phyloP scores from a whole-genome alignment of 331 rosid species.

The Quercus phellos region DNA sequence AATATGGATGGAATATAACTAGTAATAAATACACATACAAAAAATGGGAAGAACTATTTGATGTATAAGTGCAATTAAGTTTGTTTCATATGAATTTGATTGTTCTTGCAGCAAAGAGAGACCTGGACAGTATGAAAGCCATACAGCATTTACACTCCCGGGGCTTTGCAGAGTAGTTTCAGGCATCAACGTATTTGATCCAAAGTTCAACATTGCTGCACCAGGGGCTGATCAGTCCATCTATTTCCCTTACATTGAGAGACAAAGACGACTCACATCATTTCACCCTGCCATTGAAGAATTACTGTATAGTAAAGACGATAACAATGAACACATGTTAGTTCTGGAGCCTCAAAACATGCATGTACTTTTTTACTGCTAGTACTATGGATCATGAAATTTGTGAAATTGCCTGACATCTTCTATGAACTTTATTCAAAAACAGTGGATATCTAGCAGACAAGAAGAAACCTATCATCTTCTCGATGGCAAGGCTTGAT shows the following conservation, averaged over 20 bases:
- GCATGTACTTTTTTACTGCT: not conserved
- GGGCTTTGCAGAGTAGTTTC: slow-evolving; percentile 92
- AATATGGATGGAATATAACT: not conserved
- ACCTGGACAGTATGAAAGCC: slow-evolving; percentile 93
- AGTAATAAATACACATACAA: not conserved
- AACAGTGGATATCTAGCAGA: slow-evolving; percentile 71
- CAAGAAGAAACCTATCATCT: slow-evolving; percentile 70
- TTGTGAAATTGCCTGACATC: not conserved
- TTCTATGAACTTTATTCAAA: slow-evolving; percentile 8
- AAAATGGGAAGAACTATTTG: not conserved
- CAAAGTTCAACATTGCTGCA: slow-evolving; percentile 87
- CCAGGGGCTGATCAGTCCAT: slow-evolving; percentile 88
- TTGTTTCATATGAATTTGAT: slow-evolving; percentile 13
- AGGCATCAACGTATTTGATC: slow-evolving; percentile 87
- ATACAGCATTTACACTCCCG: slow-evolving; percentile 79
- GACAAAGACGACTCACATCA: slow-evolving; percentile 42
- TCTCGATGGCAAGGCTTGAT: slow-evolving; percentile 94
- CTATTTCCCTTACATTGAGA: slow-evolving; percentile 65
- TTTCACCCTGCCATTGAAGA: slow-evolving; percentile 76
- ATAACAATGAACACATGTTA: slow-evolving; percentile 71
- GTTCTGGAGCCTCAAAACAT: slow-evolving; percentile 10
- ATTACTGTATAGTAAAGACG: slow-evolving; percentile 54
- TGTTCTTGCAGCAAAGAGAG: slow-evolving; percentile 69
- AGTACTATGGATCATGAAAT: not conserved
- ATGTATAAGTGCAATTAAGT: not conserved